A percentile compares a stretch with the other conserved stretches of the same genome.
Evolutionary conservation across 75 land plant species (phyloP).

Genomic region (Gnetum montanum): DNA sequence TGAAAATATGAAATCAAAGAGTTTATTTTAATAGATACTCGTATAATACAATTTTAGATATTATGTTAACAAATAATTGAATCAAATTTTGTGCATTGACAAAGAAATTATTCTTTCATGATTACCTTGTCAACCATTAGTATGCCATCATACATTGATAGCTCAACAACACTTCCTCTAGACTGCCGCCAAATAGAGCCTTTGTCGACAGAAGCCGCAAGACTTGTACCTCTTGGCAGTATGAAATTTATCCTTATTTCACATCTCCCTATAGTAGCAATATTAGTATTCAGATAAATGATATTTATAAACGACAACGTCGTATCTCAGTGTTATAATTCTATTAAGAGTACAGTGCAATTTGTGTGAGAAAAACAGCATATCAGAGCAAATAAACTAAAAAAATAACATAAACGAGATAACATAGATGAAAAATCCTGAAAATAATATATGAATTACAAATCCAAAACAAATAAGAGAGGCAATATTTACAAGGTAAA

Average conservation of each 20-base stretch:
- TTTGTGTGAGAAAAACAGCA: not conserved
- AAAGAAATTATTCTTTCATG: too few relatives aligned
- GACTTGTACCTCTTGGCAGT: constrained; percentile 42
- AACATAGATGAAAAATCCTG: not conserved
- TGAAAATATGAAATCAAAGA: constrained; percentile 11
- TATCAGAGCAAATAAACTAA: not conserved
- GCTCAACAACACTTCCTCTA: constrained; percentile 53
- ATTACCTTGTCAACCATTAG: constrained; percentile 21
- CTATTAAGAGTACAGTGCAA: not conserved
- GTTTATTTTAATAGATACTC: too few relatives aligned
- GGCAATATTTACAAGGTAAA: too few relatives aligned
- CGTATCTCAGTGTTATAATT: not conserved
- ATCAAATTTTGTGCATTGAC: too few relatives aligned
- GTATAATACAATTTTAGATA: too few relatives aligned
- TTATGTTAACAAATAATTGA: too few relatives aligned
- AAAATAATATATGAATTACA: not conserved
- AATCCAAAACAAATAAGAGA: too few relatives aligned
- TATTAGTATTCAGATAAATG: not conserved
- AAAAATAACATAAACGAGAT: not conserved
- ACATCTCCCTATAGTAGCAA: constrained; percentile 37
- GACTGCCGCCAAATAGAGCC: constrained; percentile 67
- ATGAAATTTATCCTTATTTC: constrained; percentile 31
- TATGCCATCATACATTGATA: constrained; percentile 25
- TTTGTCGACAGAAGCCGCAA: constrained; percentile 47
- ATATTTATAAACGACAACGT: not conserved